Conservation (phyloP, 148 eudicot species). For the Amaranthus hypochondriacus region DNA sequence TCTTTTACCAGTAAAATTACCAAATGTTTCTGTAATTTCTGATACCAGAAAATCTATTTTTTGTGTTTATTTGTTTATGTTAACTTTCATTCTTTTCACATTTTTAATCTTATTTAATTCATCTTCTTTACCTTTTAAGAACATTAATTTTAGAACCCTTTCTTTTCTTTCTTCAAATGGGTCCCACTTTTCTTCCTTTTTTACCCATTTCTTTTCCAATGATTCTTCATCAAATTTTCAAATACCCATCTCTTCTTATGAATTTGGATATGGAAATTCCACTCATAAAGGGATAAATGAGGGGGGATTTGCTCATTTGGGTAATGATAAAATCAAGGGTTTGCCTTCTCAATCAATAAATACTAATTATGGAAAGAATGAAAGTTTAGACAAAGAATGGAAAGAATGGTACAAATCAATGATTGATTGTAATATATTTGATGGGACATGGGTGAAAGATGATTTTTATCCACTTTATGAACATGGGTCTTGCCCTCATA, state of each 20-base stretch:
- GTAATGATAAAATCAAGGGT: not conserved
- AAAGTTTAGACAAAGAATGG: conserved; percentile 10
- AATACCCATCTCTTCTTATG: not conserved
- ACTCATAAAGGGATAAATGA: not conserved
- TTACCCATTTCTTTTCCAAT: conserved; percentile 35
- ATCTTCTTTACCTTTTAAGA: conserved; percentile 23
- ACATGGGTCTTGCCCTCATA: conserved; percentile 64
- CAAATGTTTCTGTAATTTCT: conserved; percentile 9
- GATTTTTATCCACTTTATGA: conserved; percentile 51
- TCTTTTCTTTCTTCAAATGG: conserved; percentile 17
- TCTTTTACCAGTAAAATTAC: not conserved
- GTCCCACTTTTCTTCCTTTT: conserved; percentile 28
- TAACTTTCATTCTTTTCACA: conserved; percentile 32
- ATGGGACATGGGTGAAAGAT: conserved; percentile 76
- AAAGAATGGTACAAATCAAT: conserved; percentile 28
- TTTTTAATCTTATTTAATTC: conserved; percentile 36
- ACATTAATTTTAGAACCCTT: conserved; percentile 16
- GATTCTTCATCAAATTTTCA: not conserved
- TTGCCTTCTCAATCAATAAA: conserved; percentile 5
- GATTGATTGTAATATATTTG: conserved; percentile 53
- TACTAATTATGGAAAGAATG: not conserved
- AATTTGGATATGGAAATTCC: not conserved
- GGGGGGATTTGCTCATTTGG: not conserved
- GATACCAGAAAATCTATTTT: conserved; percentile 26
- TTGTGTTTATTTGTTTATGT: conserved; percentile 35